A percentile compares a stretch with the other conserved stretches of the same genome.
phyloP scores from a whole-genome alignment of 2,329 filamentous ascomycete genomes.

The Golovinomyces cichoracearum region DNA sequence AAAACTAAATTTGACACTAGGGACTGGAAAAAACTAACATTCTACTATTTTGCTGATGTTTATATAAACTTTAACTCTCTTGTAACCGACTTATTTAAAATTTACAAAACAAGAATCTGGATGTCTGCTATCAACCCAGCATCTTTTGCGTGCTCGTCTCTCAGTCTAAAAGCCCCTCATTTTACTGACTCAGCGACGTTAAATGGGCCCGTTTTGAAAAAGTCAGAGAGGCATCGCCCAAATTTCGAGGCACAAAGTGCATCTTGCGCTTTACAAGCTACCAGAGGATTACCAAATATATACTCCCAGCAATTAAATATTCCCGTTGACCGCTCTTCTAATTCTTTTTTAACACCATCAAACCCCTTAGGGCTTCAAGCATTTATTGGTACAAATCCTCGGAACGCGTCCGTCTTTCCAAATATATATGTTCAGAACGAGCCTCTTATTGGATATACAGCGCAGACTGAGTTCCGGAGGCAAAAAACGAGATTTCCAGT shows the following conservation, averaged over 20 bases:
- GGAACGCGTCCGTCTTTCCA: conserved; percentile 14
- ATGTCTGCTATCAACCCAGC: conserved; percentile 98
- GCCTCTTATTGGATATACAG: conserved; percentile 19
- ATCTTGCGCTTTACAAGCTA: conserved; percentile 7
- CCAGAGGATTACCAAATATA: conserved; percentile 15
- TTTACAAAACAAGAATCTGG: conserved; percentile 98
- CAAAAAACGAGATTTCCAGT: conserved; percentile 24
- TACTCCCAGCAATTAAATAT: conserved; percentile 20
- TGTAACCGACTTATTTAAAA: conserved; percentile 93
- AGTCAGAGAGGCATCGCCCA: conserved; percentile 17
- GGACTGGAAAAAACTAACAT: conserved; percentile 97
- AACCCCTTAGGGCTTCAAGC: conserved; percentile 20
- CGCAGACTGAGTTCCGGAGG: conserved; percentile 21
- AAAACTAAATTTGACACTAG: conserved; percentile 21
- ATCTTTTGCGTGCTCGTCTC: conserved; percentile 59
- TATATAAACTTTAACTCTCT: conserved; percentile 99
- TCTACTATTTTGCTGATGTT: conserved; percentile 93
- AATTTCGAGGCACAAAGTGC: conserved; percentile 14
- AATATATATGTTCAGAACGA: conserved; percentile 18
- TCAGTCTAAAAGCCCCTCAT: conserved; percentile 44
- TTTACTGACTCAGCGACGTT: conserved; percentile 40
- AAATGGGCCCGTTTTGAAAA: conserved; percentile 17
- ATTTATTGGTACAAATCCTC: conserved; percentile 20
- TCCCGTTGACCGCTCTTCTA: conserved; percentile 4
- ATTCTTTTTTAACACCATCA: conserved; percentile 6